A percentile compares a stretch with the other conserved stretches of the same genome.
These are phyloP conservation scores for Tulasnella sp. DNA, from an alignment of 768 basidiomycete species.

Conservation along the genomic window DNA sequence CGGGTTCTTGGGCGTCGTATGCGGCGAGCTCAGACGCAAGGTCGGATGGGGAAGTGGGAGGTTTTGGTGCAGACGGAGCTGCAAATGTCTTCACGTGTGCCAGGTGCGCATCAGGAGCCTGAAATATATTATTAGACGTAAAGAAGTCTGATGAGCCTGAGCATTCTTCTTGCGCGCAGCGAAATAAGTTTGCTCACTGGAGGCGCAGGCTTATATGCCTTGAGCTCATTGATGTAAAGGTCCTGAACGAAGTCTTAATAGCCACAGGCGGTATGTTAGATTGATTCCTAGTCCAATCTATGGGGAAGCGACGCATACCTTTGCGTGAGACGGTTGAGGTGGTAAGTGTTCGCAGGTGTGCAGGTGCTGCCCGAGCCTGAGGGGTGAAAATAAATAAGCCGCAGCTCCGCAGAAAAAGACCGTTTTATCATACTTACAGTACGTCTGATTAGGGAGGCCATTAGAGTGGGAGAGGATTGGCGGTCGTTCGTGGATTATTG, in stretches of 20 bases:
- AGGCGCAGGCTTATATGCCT: constrained; percentile 71
- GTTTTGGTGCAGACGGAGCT: constrained; percentile 59
- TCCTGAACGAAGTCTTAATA: constrained; percentile 83
- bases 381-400: not conserved
- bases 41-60: constrained; percentile 67
- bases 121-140: too few relatives aligned
- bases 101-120: constrained; percentile 88
- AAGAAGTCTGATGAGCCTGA: not conserved
- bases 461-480: not conserved
- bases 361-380: not conserved
- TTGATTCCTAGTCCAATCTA: constrained; percentile 17
- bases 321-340: constrained; percentile 50
- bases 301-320: constrained; percentile 40
- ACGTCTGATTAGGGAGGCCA: not conserved
- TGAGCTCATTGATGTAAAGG: constrained; percentile 81
- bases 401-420: not conserved
- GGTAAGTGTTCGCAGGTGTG: constrained; percentile 41
- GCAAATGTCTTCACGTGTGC: constrained; percentile 76
- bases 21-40: constrained; percentile 80
- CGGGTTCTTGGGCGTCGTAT: constrained; percentile 76
- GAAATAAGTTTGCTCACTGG: constrained; percentile 52
- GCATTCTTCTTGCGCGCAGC: too few relatives aligned
- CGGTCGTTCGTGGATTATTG: too few relatives aligned
- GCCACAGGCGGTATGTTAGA: constrained; percentile 25
- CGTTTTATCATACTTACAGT: not conserved